Evolutionary conservation across 208 protist species (phyloP), one percentile per base, ranked within the genome.

Genomic region (Leishmania braziliensis): DNA sequence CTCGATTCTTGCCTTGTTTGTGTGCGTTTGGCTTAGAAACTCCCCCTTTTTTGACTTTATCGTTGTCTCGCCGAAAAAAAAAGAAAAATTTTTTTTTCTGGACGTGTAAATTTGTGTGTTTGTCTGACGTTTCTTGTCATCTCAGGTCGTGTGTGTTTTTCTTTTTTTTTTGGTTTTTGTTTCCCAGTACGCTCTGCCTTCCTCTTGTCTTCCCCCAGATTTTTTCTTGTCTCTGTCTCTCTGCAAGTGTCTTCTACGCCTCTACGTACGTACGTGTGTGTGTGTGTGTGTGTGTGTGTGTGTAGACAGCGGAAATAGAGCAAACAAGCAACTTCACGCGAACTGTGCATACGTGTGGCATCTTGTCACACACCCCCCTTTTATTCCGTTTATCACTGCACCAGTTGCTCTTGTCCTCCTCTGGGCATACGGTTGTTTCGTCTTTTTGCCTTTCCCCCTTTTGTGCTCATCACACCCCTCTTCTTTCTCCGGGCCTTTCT

Each of bases 1-100:
- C 60, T 68, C 54, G 33, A 69, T 43, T 72, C 18, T 66, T 70
- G 29, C 65, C 65, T 65, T 75, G 12, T 62, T 9, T 66, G 53
- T 43, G 3, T 62, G 74, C 43, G 29, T 46, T 68, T 20, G 48
- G 2, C 54, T 77, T 77, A 29, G 29, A 9, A 2, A 2, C 18
- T 66, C 43, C 43, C 43, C 62, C n/a, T 62, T 56, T 69, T 69
- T 69, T 29, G 56, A 26, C 18, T 62, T 62, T 62, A 62, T 62
- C 56, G 8, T 26, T 26, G 56, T n/a, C 56, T 62, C 43, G 3
- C 43, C 43, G 43, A 5, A 5, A 46, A 46, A 46, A 46, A 6
- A 46, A 6, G 0, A 0, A 46, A 46, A 66, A 39, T 6, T 4
- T 9, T 14, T n/a, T 77, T 9, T 66, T 65, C 12, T n/a, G 10